Evolutionary conservation across 257 asterid species (phyloP).

Genomic region (Solanum sitiens): DNA sequence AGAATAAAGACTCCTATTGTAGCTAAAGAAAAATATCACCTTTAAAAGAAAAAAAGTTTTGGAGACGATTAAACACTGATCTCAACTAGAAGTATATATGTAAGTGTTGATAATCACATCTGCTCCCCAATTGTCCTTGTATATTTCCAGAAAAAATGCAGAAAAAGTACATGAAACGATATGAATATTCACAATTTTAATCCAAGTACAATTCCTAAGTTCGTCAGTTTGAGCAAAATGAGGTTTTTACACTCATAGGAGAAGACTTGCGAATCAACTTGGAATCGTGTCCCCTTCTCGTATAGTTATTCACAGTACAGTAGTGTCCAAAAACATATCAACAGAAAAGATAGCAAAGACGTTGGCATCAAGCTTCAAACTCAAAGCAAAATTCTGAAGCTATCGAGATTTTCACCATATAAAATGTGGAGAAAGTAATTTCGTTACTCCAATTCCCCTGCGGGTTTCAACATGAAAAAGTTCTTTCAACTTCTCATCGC

Average conservation of each 20-base stretch:
- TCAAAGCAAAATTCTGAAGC: constrained; percentile 12
- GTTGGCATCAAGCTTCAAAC: constrained; percentile 18
- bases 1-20: not conserved
- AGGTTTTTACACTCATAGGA: not conserved
- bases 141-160: not conserved
- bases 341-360: not conserved
- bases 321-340: not conserved
- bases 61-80: not conserved
- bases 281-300: not conserved
- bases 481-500: constrained; percentile 93
- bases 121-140: not conserved
- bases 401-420: constrained; percentile 16
- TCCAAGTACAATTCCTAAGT: not conserved
- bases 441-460: constrained; percentile 54
- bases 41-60: not conserved
- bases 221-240: not conserved
- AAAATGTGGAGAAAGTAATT: constrained; percentile 53
- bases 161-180: not conserved
- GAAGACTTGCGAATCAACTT: not conserved
- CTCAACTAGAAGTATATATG: not conserved
- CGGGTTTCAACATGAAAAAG: constrained; percentile 67
- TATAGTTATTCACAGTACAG: not conserved
- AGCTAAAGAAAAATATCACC: not conserved
- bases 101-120: not conserved
- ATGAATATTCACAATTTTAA: not conserved